A percentile compares a stretch with the other conserved stretches of the same genome.
Conservation (phyloP, 306 rosid species). For the Sophora flavescens region DNA sequence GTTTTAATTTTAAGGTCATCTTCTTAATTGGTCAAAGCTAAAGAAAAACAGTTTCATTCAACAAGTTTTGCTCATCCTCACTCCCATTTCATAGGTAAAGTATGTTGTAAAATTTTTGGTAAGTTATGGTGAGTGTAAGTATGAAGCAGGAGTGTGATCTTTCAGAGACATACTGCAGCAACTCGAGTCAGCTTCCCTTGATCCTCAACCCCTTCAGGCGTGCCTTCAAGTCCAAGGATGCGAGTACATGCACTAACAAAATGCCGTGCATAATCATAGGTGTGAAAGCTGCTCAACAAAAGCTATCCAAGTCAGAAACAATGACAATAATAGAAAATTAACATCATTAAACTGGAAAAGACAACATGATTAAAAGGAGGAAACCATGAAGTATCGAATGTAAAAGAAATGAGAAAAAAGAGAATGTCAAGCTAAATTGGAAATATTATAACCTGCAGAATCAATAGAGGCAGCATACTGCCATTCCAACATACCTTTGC, state of each 20-base stretch:
- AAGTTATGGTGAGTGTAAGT: not conserved
- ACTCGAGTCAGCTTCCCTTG: conserved; percentile 91
- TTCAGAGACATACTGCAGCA: conserved; percentile 72
- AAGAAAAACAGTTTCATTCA: conserved; percentile 26
- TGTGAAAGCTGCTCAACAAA: conserved; percentile 76
- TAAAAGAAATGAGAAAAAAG: not conserved
- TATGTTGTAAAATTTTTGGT: conserved; percentile 8
- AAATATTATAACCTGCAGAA: not conserved
- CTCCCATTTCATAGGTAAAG: not conserved
- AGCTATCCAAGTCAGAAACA: conserved; percentile 42
- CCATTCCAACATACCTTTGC: conserved; percentile 8
- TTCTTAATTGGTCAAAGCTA: conserved; percentile 3
- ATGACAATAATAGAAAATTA: conserved; percentile 19
- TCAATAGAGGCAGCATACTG: not conserved
- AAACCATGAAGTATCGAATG: not conserved
- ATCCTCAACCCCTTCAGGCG: conserved; percentile 93
- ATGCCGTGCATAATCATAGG: conserved; percentile 91
- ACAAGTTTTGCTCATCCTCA: not conserved
- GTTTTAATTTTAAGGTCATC: conserved; percentile 22
- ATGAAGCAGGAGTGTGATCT: conserved; percentile 13
- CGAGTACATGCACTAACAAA: conserved; percentile 94
- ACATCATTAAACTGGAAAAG: conserved; percentile 8
- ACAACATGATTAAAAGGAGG: not conserved
- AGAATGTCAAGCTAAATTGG: conserved; percentile 23
- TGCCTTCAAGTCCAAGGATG: conserved; percentile 89